Evolutionary conservation across 1,284 basidiomycete genomes (phyloP), one percentile per base, ranked within the genome.

Genomic region (Apiotrichum gamsii): DNA sequence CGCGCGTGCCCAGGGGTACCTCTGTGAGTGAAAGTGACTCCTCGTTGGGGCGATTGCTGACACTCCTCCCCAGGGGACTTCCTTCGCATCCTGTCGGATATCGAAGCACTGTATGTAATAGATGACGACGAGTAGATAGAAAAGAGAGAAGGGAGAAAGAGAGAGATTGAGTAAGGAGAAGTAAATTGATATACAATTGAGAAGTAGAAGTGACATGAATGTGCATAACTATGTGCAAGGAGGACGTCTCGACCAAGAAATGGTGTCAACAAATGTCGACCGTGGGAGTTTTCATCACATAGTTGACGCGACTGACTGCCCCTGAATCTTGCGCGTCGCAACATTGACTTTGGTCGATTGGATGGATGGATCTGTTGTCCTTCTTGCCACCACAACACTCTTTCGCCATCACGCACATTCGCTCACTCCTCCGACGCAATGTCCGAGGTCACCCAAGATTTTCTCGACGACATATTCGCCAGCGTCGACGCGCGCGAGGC

Each of bases 1-100:
- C 79, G 82, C 43, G 82, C 84, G 57, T 80, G 80, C 38, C 80
- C 84, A 53, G 82, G 55, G 84, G 80, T 53, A 81, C 83, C 43
- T 88, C 81, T 62, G 65, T 65, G 42, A 51, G 46, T 46, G 39
- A 25, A n/a, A n/a, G n/a, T n/a, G n/a, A n/a, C n/a, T n/a, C n/a
- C n/a, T n/a, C n/a, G n/a, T n/a, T n/a, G n/a, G n/a, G n/a, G n/a
- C n/a, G n/a, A n/a, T n/a, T n/a, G n/a, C n/a, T n/a, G n/a, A n/a
- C n/a, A n/a, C n/a, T n/a, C n/a, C n/a, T n/a, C n/a, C n/a, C 24
- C 64, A 88, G 86, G 86, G 85, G 87, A 90, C 75, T 91, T 90
- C 72, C 72, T 90, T 31, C 86, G 84, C 38, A 89, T 90, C 57
- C 69, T 91, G 31, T 86, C 84, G 18, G 88, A 90, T 70, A 89